Evolutionary conservation across 108 stramenopile genomes (phyloP), one percentile per base, ranked within the genome.

Genomic region (Aurantiochytrium sp.): DNA sequence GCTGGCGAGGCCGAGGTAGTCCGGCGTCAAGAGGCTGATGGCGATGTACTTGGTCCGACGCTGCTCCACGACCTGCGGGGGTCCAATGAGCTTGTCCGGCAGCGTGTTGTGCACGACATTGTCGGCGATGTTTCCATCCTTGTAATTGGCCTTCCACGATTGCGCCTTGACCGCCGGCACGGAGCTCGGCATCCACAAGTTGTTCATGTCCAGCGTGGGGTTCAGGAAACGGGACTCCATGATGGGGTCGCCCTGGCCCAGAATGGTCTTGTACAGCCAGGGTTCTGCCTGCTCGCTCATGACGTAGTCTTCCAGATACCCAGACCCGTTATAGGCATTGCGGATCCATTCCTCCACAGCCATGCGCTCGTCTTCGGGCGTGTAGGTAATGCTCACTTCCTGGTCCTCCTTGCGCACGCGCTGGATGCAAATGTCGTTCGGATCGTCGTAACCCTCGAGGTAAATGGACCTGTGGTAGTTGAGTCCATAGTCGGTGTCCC

Each of bases 351-450:
- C 45, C 6, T 48, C 73, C 73, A 81, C 73, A 12, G 73, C 19
- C 73, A 81, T 81, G 17, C 68, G 48, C 2, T 88, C 88, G 12
- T 32, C 86, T 37, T 30, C 37, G n/a, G 86, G 68, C 4, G 36
- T 45, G 4, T 21, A 32, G 5, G 15, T 36, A 32, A 96, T 91
- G 50, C 94, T 85, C 94, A 94, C 96, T 2, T 93, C 93, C 68
- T 92, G 87, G 89, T 96, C 95, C 68, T 96, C 96, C 53, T 91
- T 89, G 34, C 95, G 59, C 94, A 94, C 94, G 55, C 96, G 87
- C 86, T 96, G 95, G 4, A 94, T 87, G 87, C 95, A 96, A 55
- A 96, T 96, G 85, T 96, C 96, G 86, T 96, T 94, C 86, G 93
- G 93, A 89, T 96, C 90, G 85, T 96, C 96, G 92, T 96, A 96